Conservation (phyloP, 352 stramenopile species). For the Phytophthora syringae region DNA sequence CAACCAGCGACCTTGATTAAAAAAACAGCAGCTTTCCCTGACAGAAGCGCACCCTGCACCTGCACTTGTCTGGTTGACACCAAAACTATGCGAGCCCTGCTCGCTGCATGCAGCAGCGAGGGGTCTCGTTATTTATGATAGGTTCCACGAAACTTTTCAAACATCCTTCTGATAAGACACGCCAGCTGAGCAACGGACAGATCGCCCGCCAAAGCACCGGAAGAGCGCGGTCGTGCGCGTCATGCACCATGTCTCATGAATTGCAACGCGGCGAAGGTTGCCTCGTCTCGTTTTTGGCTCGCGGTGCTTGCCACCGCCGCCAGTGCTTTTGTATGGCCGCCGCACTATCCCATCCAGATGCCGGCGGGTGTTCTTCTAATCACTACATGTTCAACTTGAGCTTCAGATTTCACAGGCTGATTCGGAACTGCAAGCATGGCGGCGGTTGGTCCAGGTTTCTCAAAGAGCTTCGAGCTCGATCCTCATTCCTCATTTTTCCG, state of each 20-base stretch:
- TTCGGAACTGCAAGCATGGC: conserved; percentile 9
- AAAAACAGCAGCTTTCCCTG: no score
- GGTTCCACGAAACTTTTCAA: no score
- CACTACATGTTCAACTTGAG: conserved; percentile 27
- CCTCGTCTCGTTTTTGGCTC: conserved; percentile 24
- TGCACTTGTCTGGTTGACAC: no score
- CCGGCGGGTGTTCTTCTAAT: conserved; percentile 20
- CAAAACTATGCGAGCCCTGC: no score
- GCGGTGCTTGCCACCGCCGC: not conserved
- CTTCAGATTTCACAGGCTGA: conserved; percentile 9
- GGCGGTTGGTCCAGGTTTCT: not conserved
- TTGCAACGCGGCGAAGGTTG: conserved; percentile 12
- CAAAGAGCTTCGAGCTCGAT: not conserved
- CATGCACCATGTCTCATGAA: conserved; percentile 22
- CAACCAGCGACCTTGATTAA: no score
- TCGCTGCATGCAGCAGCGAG: no score
- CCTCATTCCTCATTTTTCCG: conserved; percentile 17
- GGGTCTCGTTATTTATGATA: no score
- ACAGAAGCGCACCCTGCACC: no score
- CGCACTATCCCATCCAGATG: conserved; percentile 20
- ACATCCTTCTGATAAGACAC: no score
- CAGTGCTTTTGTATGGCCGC: not conserved
- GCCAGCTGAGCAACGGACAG: no score
- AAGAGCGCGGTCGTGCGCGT: conserved; percentile 23
- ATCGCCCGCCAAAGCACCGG: no score